A percentile compares a stretch with the other conserved stretches of the same genome.
phyloP scores from a whole-genome alignment of 495 filamentous ascomycete species.

The Cudoniella acicularis region DNA sequence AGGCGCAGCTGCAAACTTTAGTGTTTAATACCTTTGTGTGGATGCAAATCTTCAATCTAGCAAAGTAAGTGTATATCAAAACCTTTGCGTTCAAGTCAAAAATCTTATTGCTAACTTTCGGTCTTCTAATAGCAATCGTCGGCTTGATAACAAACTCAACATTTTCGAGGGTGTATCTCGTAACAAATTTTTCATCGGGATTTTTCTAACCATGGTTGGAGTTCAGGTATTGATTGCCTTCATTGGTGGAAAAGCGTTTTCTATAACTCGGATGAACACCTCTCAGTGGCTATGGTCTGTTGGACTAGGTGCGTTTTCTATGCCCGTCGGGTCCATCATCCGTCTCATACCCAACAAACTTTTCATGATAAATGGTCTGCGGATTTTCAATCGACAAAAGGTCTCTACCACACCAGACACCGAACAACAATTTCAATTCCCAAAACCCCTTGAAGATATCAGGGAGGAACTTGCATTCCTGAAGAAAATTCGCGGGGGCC shows the following conservation, averaged over 20 bases:
- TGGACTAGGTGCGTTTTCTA: slow-evolving; percentile 61
- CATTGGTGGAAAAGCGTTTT: slow-evolving; percentile 66
- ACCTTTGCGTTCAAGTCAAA: too few species aligned
- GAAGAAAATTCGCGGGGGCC: too few species aligned
- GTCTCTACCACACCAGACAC: too few species aligned
- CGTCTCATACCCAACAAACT: slow-evolving; percentile 56
- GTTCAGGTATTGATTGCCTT: slow-evolving; percentile 76
- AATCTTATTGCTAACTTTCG: slow-evolving; percentile 24
- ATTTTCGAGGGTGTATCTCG: slow-evolving; percentile 74
- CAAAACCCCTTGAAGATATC: too few species aligned
- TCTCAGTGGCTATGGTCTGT: slow-evolving; percentile 76
- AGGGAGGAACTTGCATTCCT: too few species aligned
- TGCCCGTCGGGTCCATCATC: slow-evolving; percentile 66
- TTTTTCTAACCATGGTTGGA: slow-evolving; percentile 71
- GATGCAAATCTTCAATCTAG: slow-evolving; percentile 94
- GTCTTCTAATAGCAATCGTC: slow-evolving; percentile 55
- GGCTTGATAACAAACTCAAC: slow-evolving; percentile 81
- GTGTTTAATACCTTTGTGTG: slow-evolving; percentile 91
- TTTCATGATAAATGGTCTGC: too few species aligned
- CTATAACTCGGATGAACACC: slow-evolving; percentile 57
- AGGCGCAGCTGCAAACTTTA: slow-evolving; percentile 58
- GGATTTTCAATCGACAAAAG: too few species aligned
- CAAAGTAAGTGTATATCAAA: slow-evolving; percentile 59
- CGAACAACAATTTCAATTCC: too few species aligned
- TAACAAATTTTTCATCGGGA: slow-evolving; percentile 75